phyloP scores from a whole-genome alignment of 2,329 filamentous ascomycete genomes.

The Bisporella sp. region DNA sequence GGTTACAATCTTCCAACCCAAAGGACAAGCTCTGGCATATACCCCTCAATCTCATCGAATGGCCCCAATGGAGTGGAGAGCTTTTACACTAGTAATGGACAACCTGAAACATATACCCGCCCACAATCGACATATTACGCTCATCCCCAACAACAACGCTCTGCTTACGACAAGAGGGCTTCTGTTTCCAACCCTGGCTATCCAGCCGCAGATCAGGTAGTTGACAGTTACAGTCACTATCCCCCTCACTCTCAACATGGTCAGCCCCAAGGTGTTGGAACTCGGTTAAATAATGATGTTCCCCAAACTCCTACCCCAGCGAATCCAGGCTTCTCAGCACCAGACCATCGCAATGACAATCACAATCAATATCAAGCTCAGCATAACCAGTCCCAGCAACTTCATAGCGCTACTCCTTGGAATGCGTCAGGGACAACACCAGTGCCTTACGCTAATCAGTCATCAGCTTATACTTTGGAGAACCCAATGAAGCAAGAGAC shows the following conservation, averaged over 20 bases:
- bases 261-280: constrained; percentile 40
- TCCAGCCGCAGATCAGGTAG: constrained; percentile 14
- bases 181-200: constrained; percentile 17
- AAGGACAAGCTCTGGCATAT: constrained; percentile 51
- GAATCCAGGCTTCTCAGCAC: constrained; percentile 23
- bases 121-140: constrained; percentile 47
- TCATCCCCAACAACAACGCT: constrained; percentile 37
- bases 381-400: too few relatives aligned
- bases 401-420: too few relatives aligned
- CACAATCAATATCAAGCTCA: not conserved
- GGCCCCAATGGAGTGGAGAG: constrained; percentile 55
- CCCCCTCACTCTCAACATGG: constrained; percentile 30
- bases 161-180: constrained; percentile 26
- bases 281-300: constrained; percentile 37
- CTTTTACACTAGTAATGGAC: constrained; percentile 69
- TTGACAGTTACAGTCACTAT: constrained; percentile 18
- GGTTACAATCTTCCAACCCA: constrained; percentile 51
- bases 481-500: too few relatives aligned
- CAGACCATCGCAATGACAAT: constrained; percentile 19
- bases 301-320: constrained; percentile 14
- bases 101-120: constrained; percentile 39
- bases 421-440: too few relatives aligned
- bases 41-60: constrained; percentile 61
- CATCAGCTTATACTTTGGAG: too few relatives aligned
- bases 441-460: too few relatives aligned